Evolutionary conservation across 495 filamentous ascomycete genomes (phyloP), one percentile per base, ranked within the genome.

Genomic region (Letharia lupina): DNA sequence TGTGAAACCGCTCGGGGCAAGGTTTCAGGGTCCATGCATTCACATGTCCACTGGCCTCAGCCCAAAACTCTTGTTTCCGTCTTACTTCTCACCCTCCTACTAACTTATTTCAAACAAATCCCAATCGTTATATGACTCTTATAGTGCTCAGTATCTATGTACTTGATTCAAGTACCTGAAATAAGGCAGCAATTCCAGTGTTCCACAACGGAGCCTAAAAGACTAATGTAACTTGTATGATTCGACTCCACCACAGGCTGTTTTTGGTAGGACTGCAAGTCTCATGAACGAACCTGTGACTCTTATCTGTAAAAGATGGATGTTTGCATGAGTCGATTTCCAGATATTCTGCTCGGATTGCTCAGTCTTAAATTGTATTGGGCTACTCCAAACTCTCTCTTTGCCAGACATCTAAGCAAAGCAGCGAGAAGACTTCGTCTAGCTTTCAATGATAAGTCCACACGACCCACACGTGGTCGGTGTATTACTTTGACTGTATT

Each of bases 1-100:
- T 56, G 28, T 35, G 42, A 48, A 48, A n/a, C 40, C 44, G 33
- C 62, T 13, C 23, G 50, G 62, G 42, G 52, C 41, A 57, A 57
- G 23, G 42, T 47, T 60, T 58, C 54, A 60, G 63, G 54, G 63
- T 60, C 31, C 52, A 44, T 59, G 62, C 44, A 33, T 23, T 23
- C 39, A 58, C 44, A 20, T 31, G 7, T 16, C 48, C 31, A 10
- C 12, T 50, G n/a, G 2, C 47, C 9, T n/a, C 47, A 12, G 8
- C 42, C 52, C 39, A 20, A 41, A 58, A 63, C n/a, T 4, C 20
- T 42, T 3, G 13, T 15, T 9, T 28, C 41, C 10, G 15, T 47
- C 57, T 18, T 54, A 4, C 5, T 39, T 47, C 42, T 20, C 18
- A 20, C 18, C 11, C 23, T 54, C n/a, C 18, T 28, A 35, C 18